phyloP scores from a whole-genome alignment of 2,329 filamentous ascomycete species.

The Paecilomyces dactylethromorphus region DNA sequence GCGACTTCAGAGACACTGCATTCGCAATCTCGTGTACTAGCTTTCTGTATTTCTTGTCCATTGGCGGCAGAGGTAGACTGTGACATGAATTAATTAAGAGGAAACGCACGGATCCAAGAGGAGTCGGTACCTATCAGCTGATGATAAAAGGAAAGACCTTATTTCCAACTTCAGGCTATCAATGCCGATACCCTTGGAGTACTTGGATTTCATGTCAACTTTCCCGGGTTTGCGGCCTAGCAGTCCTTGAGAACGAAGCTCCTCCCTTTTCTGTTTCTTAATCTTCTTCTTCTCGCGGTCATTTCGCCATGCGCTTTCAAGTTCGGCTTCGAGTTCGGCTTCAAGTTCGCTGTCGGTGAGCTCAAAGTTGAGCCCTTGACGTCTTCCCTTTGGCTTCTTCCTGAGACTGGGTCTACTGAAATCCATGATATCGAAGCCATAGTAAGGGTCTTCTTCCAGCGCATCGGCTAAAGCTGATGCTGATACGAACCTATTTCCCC shows the following conservation, averaged over 20 bases:
- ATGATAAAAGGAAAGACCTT: conserved; percentile 59
- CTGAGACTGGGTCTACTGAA: conserved; percentile 64
- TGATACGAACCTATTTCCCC: conserved; percentile 40
- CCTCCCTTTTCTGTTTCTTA: conserved; percentile 64
- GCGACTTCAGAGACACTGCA: conserved; percentile 71
- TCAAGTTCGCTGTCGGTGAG: conserved; percentile 65
- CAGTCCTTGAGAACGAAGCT: conserved; percentile 59
- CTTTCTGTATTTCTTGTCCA: conserved; percentile 72
- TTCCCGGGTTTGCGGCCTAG: conserved; percentile 52
- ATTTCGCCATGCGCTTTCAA: conserved; percentile 57
- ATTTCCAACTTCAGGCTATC: conserved; percentile 68
- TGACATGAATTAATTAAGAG: conserved; percentile 3
- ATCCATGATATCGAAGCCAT: conserved; percentile 80
- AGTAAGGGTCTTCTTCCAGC: conserved; percentile 54
- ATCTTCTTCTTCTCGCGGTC: conserved; percentile 66
- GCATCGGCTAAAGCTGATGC: conserved; percentile 53
- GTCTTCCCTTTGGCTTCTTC: conserved; percentile 58
- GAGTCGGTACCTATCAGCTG: conserved; percentile 52
- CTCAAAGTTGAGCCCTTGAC: conserved; percentile 47
- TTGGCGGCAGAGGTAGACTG: conserved; percentile 72
- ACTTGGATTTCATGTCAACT: conserved; percentile 62
- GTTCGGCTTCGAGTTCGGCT: conserved; percentile 50
- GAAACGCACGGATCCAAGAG: not conserved
- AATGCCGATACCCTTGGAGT: conserved; percentile 64
- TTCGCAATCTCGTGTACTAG: conserved; percentile 72